These are phyloP conservation scores for Exophiala bonariae DNA, from an alignment of 2,329 filamentous ascomycete species.

Conservation along the genomic window DNA sequence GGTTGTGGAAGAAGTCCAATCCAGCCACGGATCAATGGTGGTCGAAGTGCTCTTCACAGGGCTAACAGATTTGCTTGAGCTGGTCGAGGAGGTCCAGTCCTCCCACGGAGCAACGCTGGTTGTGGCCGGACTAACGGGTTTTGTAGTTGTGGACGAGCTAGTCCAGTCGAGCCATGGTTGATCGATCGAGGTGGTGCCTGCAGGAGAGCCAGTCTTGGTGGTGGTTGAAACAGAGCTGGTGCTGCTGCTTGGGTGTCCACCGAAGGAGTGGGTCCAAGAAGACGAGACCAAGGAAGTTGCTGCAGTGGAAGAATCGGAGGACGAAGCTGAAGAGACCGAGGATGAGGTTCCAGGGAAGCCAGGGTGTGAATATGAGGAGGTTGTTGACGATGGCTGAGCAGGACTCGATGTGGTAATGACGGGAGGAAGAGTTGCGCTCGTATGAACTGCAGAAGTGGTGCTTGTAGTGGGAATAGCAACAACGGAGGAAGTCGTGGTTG, in stretches of 20 bases:
- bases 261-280: not conserved
- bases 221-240: not conserved
- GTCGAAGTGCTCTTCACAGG: not conserved
- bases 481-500: not conserved
- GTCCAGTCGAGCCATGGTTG: not conserved
- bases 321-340: not conserved
- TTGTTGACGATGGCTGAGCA: not conserved
- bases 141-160: not conserved
- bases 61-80: not conserved
- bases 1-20: no score
- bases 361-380: not conserved
- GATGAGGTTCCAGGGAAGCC: not conserved
- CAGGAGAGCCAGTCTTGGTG: not conserved
- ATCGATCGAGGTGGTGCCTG: not conserved
- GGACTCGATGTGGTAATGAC: not conserved
- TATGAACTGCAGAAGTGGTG: not conserved
- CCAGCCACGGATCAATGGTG: not conserved
- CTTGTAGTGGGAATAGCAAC: conserved; percentile 4
- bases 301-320: not conserved
- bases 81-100: not conserved
- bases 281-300: no score
- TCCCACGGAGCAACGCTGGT: not conserved
- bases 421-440: conserved; percentile 1
- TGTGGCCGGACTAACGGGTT: not conserved
- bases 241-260: not conserved